Conservation (phyloP, 371 early-diverging fungal species). For the Amoeboaphelidium protococcarum region DNA sequence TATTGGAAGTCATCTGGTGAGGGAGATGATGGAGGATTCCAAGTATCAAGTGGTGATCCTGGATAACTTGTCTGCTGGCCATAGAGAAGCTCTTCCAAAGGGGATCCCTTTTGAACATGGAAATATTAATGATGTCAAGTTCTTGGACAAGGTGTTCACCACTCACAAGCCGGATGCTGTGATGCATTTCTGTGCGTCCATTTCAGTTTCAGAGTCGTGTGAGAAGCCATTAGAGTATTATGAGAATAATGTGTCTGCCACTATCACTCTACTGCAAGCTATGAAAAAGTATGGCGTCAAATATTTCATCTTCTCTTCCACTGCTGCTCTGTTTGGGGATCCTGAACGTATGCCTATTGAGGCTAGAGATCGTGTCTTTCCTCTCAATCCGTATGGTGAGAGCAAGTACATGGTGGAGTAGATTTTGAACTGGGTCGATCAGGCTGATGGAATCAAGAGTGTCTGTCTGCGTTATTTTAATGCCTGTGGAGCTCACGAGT, state of each 20-base stretch:
- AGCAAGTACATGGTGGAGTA: slow-evolving; percentile 19
- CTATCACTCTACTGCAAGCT: slow-evolving; percentile 17
- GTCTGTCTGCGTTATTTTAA: slow-evolving; percentile 24
- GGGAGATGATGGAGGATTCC: slow-evolving; percentile 19
- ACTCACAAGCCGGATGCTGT: slow-evolving; percentile 18
- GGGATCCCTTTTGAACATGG: slow-evolving; percentile 13
- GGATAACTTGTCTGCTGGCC: slow-evolving; percentile 24
- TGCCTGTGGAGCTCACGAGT: slow-evolving; percentile 21
- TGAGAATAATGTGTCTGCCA: slow-evolving; percentile 23
- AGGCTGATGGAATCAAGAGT: slow-evolving; percentile 14
- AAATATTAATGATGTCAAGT: slow-evolving; percentile 16
- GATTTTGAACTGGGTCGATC: slow-evolving; percentile 15
- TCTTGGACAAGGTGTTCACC: slow-evolving; percentile 14
- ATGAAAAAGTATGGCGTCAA: slow-evolving; percentile 16
- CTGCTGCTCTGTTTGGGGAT: slow-evolving; percentile 21
- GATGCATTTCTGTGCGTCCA: slow-evolving; percentile 17
- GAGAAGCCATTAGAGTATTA: slow-evolving; percentile 20
- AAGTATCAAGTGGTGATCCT: slow-evolving; percentile 12
- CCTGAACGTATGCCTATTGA: slow-evolving; percentile 16
- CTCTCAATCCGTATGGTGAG: slow-evolving; percentile 25
- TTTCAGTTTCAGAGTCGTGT: slow-evolving; percentile 16
- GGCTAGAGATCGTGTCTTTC: slow-evolving; percentile 12
- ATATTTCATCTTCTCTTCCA: slow-evolving; percentile 24
- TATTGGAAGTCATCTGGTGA: slow-evolving; percentile 48
- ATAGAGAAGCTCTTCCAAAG: no score